Evolutionary conservation across 495 filamentous ascomycete genomes (phyloP), one percentile per base, ranked within the genome.

Genomic region (Talaromyces nanjingensis): DNA sequence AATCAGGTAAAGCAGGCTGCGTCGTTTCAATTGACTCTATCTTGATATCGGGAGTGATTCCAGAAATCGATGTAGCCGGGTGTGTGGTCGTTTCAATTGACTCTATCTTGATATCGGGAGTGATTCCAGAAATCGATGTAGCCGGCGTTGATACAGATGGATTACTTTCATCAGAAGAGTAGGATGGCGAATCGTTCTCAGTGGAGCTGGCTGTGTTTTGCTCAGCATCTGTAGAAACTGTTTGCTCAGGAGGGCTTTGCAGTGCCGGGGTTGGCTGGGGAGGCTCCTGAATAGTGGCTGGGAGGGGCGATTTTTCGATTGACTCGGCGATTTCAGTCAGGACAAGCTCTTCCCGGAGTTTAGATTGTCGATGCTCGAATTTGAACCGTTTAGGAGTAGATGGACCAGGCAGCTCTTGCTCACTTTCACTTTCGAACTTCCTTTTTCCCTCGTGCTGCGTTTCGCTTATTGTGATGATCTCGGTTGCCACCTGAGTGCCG

Each of bases 331-430:
- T 59, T 33, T 79, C 77, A 55, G 74, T 65, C 22, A 74, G 20
- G 2, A 60, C 9, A 11, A 80, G 69, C 42, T 77, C 75, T 62
- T 78, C 73, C 47, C 76, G 70, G 39, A 79, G 37, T 29, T 79
- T 81, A 3, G 78, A 81, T 16, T 62, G 68, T 53, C 75, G 76
- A 6, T 67, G 72, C 27, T 71, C 69, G 63, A 79, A 79, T 49
- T 77, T 78, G 25, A 66, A 60, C 24, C 73, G 64, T 61, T 79
- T 81, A 25, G 78, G 76, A 7, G 74, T 77, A 6, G 70, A 73
- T 14, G 64, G 64, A 31, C 68, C 66, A 0, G 72, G 68, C 24
- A 65, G 72, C 3, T 76, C 77, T 11, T 69, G 72, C 6, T 83
- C 79, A n/a, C 68, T 56, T 2, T 75, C 75, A 0, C 70, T 68